Evolutionary conservation across 805 yeast genomes (phyloP).

Genomic region (Suhomyces pyralidae): DNA sequence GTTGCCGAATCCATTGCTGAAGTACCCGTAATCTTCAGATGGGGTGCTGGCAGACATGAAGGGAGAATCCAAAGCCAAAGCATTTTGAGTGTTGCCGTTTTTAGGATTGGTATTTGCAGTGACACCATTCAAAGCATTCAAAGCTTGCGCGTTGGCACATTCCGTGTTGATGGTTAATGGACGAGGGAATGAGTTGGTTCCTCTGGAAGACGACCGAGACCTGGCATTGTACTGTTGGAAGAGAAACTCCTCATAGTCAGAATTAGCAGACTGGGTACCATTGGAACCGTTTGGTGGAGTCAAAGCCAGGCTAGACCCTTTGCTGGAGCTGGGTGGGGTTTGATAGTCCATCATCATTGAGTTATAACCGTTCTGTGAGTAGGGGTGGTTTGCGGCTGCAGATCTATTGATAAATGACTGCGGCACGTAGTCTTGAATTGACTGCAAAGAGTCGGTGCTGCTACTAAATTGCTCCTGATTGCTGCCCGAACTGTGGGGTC

Average conservation of each 20-base stretch:
- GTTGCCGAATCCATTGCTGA: slow-evolving; percentile 17
- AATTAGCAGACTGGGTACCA: slow-evolving; percentile 2
- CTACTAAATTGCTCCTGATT: slow-evolving; percentile 20
- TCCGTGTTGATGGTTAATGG: slow-evolving; percentile 41
- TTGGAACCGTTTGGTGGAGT: slow-evolving; percentile 11
- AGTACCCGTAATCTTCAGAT: slow-evolving; percentile 34
- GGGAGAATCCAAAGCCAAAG: slow-evolving; percentile 36
- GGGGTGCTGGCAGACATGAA: slow-evolving; percentile 39
- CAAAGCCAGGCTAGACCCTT: slow-evolving; percentile 22
- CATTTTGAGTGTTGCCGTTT: background rate
- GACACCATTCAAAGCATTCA: slow-evolving; percentile 21
- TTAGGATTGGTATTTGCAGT: slow-evolving; percentile 1
- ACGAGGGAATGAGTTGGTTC: slow-evolving; percentile 25
- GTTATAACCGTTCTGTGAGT: slow-evolving; percentile 20
- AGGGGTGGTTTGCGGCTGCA: slow-evolving; percentile 19
- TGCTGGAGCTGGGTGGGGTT: slow-evolving; percentile 37
- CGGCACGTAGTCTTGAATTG: slow-evolving; percentile 44
- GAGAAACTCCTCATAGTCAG: slow-evolving; percentile 34
- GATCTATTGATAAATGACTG: slow-evolving; percentile 35
- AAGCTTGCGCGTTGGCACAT: slow-evolving; percentile 24
- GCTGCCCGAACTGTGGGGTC: slow-evolving; percentile 15
- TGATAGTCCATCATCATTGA: slow-evolving; percentile 41
- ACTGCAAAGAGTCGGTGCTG: slow-evolving; percentile 42
- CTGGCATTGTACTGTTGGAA: slow-evolving; percentile 19
- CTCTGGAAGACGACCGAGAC: slow-evolving; percentile 20